Evolutionary conservation across 495 filamentous ascomycete species (phyloP).

Genomic region (Tuber indicum): DNA sequence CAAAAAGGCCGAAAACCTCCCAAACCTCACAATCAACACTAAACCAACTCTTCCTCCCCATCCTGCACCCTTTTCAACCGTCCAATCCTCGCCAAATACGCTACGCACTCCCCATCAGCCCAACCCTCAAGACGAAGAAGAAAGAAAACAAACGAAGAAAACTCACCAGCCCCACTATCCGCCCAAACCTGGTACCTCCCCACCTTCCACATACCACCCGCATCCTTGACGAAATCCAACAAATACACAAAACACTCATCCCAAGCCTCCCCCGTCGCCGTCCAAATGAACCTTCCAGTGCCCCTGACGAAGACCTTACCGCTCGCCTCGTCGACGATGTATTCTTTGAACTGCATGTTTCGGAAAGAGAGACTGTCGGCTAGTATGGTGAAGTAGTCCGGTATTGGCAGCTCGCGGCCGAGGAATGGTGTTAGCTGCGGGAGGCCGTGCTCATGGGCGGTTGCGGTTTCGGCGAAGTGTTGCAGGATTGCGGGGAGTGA

Average conservation of each 20-base stretch:
- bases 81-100: slow-evolving; percentile 53
- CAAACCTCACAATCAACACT: neutral
- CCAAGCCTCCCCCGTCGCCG: slow-evolving; percentile 51
- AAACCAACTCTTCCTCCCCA: neutral
- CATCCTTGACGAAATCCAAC: slow-evolving; percentile 47
- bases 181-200: slow-evolving; percentile 57
- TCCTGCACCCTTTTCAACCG: slow-evolving; percentile 37
- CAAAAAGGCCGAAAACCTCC: neutral
- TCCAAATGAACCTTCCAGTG: slow-evolving; percentile 50
- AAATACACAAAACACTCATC: slow-evolving; percentile 56
- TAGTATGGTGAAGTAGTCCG: slow-evolving; percentile 50
- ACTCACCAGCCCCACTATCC: slow-evolving; percentile 52
- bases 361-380: slow-evolving; percentile 45
- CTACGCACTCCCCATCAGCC: slow-evolving; percentile 25
- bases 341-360: slow-evolving; percentile 51
- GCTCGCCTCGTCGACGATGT: slow-evolving; percentile 49
- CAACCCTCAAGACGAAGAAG: neutral
- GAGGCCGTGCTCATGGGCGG: slow-evolving; percentile 55
- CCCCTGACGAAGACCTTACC: slow-evolving; percentile 50
- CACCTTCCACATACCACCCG: slow-evolving; percentile 43
- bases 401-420: slow-evolving; percentile 51
- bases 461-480: slow-evolving; percentile 49
- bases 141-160: neutral
- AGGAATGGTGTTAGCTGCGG: slow-evolving; percentile 52
- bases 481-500: slow-evolving; percentile 47